Conservation (phyloP, 2,329 filamentous ascomycete species). For the Xylariales sp. region DNA sequence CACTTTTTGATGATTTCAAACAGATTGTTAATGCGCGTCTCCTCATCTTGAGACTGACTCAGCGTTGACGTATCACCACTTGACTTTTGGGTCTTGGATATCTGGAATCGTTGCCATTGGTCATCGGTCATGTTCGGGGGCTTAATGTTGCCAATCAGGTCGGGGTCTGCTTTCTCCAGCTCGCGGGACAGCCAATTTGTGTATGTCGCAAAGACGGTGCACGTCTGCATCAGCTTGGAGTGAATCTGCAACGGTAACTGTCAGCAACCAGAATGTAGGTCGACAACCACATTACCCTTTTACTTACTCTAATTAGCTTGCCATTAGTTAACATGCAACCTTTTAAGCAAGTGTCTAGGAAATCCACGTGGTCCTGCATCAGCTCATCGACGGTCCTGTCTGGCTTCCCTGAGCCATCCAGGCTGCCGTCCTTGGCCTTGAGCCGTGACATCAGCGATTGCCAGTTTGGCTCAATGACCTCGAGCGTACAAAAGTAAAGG, state of each 20-base stretch:
- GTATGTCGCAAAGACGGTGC: conserved; percentile 89
- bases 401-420: conserved; percentile 33
- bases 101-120: conserved; percentile 57
- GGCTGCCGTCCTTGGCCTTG: conserved; percentile 52
- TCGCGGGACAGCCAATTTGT: conserved; percentile 82
- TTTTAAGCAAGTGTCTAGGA: conserved; percentile 94
- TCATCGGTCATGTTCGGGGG: conserved; percentile 56
- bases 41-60: conserved; percentile 32
- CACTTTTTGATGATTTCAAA: conserved; percentile 87
- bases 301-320: conserved; percentile 77
- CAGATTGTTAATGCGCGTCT: conserved; percentile 64
- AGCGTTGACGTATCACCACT: conserved; percentile 27
- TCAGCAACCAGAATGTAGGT: no score
- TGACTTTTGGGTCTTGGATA: conserved; percentile 37
- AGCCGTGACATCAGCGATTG: conserved; percentile 86
- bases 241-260: conserved; percentile 72
- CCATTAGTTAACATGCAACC: conserved; percentile 99
- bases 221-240: conserved; percentile 94
- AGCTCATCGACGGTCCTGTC: conserved; percentile 85
- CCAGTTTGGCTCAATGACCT: conserved; percentile 99
- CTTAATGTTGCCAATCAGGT: conserved; percentile 57
- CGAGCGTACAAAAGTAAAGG: conserved; percentile 92
- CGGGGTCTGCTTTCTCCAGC: conserved; percentile 77
- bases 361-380: conserved; percentile 99
- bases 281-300: not conserved